These are phyloP conservation scores for Aspergillus terreus DNA, from an alignment of 2,329 filamentous ascomycete species.

Conservation along the genomic window DNA sequence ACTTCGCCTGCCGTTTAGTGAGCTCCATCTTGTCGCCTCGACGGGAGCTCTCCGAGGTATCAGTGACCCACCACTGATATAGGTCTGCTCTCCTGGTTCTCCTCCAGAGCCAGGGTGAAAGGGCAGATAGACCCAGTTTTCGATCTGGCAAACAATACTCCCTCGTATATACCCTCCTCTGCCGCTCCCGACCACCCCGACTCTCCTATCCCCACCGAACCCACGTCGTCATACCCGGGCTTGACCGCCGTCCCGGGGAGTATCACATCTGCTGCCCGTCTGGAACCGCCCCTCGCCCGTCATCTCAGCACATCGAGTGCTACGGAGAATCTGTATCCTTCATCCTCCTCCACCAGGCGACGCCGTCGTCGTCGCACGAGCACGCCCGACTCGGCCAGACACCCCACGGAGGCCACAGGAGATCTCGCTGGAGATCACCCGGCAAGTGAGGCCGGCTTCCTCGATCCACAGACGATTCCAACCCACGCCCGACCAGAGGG, in stretches of 20 bases:
- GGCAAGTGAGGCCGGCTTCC: slow-evolving; percentile 24
- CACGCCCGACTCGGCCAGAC: slow-evolving; percentile 23
- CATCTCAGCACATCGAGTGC: slow-evolving; percentile 10
- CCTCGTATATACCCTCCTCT: slow-evolving; percentile 54
- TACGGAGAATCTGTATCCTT: slow-evolving; percentile 12
- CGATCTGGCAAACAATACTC: slow-evolving; percentile 71
- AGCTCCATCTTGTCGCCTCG: neutral
- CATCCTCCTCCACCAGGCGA: slow-evolving; percentile 14
- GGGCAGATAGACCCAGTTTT: slow-evolving; percentile 46
- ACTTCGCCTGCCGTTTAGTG: neutral
- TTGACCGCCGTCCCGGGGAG: slow-evolving; percentile 9
- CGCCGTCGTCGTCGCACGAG: slow-evolving; percentile 33
- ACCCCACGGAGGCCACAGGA: slow-evolving; percentile 16
- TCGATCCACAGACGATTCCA: slow-evolving; percentile 20
- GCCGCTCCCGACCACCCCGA: slow-evolving; percentile 65
- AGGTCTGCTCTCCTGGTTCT: slow-evolving; percentile 46
- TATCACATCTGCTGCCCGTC: slow-evolving; percentile 14
- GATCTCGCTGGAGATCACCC: slow-evolving; percentile 20
- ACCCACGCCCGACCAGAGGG: slow-evolving; percentile 26
- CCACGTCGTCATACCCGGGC: slow-evolving; percentile 29
- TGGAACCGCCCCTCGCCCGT: slow-evolving; percentile 16
- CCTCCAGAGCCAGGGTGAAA: slow-evolving; percentile 38
- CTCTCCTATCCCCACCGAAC: slow-evolving; percentile 52
- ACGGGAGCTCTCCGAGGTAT: slow-evolving; percentile 15
- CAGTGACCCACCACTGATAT: slow-evolving; percentile 27